Base-by-base conservation (phyloP, 2,329 filamentous ascomycete genomes). In the Neofusicoccum kwambonambiense region DNA sequence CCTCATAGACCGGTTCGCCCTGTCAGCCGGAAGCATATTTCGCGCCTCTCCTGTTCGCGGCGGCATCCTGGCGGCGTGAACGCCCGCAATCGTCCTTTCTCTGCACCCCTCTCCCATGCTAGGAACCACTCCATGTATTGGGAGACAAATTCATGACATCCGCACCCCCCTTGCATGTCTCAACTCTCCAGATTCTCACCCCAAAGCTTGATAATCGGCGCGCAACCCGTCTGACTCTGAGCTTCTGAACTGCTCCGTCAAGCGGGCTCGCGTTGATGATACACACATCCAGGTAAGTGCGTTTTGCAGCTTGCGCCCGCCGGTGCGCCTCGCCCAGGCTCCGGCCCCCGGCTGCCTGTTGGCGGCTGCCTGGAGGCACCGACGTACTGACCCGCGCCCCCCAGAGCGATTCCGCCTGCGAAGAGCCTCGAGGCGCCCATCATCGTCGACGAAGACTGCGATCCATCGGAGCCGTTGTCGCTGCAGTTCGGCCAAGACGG, bases 401-500 rank as follows among this genome's bases (percentile, higher is more conserved):
- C n/a, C n/a, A 62, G 60, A 37, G n/a, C 27, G 12, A 62, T 49
- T 37, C 60, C 74, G 74, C 71, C 73, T 74, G 71, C 73, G 70
- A 75, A 72, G 42, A 63, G 65, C 71, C 69, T 73, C 60, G 65
- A 70, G 64, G 69, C 70, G 68, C 69, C 72, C 58, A 72, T 72
- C 54, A 67, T 69, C n/a, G 68, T 68, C 67, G 73, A 72, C 70
- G 68, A 68, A 68, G 68, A 69, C 60, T 66, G 68, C 39, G 68
- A 70, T 34, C 66, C 66, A n/a, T 66, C 69, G 15, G 70, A 64
- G 64, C 69, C 68, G 64, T 66, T 72, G 39, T 61, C 73, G 62
- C 68, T 71, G 65, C 72, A 73, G 70, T 74, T 71, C 70, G 68
- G 70, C 70, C 72, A 72, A 70, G 70, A 69, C 68, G 70, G 72